Conservation (phyloP, 495 filamentous ascomycete species). For the Trichoderma asperelloides region DNA sequence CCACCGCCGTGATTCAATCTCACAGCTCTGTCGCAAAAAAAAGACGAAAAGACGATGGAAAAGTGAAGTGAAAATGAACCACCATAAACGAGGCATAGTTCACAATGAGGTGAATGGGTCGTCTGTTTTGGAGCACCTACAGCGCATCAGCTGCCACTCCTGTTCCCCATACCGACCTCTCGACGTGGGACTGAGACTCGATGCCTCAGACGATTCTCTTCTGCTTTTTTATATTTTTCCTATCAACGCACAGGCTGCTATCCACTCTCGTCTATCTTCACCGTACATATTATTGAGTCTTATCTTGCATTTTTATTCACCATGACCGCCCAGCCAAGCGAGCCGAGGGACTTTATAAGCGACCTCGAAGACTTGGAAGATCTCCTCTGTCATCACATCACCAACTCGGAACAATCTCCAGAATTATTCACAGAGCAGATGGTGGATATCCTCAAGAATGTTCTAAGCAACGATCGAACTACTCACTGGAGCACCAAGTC, state of each 20-base stretch:
- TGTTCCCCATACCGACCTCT: background rate
- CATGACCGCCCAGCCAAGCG: background rate
- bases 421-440: background rate
- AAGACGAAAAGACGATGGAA: background rate
- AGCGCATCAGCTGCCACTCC: background rate
- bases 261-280: background rate
- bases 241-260: background rate
- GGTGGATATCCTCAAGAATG: background rate
- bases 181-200: background rate
- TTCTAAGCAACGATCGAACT: background rate
- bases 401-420: background rate
- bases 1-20: background rate
- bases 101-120: background rate
- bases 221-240: background rate
- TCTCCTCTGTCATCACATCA: conserved; percentile 5
- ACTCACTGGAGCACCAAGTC: background rate
- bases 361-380: background rate
- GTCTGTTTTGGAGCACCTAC: background rate
- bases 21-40: background rate
- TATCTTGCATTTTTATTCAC: background rate
- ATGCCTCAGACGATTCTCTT: background rate
- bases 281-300: background rate
- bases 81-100: background rate
- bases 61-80: background rate
- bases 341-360: background rate